Evolutionary conservation across 768 basidiomycete genomes (phyloP), one percentile per base, ranked within the genome.

Genomic region (Strobilomyces confusus): DNA sequence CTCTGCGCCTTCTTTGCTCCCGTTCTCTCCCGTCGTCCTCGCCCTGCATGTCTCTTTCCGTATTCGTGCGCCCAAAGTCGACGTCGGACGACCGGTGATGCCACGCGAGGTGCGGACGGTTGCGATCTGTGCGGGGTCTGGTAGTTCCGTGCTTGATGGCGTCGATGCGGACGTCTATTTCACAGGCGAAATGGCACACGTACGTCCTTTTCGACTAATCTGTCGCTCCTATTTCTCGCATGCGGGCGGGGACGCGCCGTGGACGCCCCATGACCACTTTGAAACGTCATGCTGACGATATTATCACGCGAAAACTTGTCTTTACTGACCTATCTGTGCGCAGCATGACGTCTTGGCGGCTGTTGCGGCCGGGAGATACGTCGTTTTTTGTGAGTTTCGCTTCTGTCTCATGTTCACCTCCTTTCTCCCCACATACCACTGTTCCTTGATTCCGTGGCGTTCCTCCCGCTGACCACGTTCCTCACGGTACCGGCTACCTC

Each of bases 121-220:
- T 52, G 94, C 90, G 48, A 86, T 98, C 55, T 97, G 95, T 69
- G 94, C 94, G 33, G 95, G 95, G 33, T 86, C 87, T 26, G 95
- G 93, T 45, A 88, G 82, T 2, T 86, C 86, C 41, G 76, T 95
- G 68, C 79, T 98, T 44, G 69, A 76, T 19, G 85, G 82, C 45
- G 76, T 81, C 36, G 71, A 80, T 43, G 94, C 93, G 36, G 94
- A 97, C 69, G 80, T 94, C 23, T 92, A 89, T 69, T 77, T 94
- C 62, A 98, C 95, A 3, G 95, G 95, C 9, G 93, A 98, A 73
- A 90, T 95, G 89, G 69, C 80, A 19, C 94, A 95, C 71, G 91
- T 92, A 69, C 48, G 82, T 69, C 58, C 45, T 58, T 54, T 54
- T 33, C 11, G 26, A 52, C 58, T 57, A 56, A 51, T 58, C 63